Evolutionary conservation across 1,284 basidiomycete genomes (phyloP), one percentile per base, ranked within the genome.

Genomic region (Mycosarcoma mackinlayi): DNA sequence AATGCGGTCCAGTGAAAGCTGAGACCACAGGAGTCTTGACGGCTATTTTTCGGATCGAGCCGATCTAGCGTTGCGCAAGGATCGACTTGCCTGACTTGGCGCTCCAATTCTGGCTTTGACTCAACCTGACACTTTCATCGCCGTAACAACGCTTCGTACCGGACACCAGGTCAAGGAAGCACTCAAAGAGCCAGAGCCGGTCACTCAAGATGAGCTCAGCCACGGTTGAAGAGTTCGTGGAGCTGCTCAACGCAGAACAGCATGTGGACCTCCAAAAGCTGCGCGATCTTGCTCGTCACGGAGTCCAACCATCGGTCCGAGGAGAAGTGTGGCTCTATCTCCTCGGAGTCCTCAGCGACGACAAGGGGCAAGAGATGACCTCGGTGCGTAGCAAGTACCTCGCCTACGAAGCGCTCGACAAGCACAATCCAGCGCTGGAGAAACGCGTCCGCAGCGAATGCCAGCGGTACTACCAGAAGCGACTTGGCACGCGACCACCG

Each of bases 261-360:
- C 73, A 80, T 42, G 73, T 82, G 2, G 80, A 82, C 39, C 55
- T 82, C 8, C 64, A 67, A 10, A 78, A 78, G 57, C 71, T 82
- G 14, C 66, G 76, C 14, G 77, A 77, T 42, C 75, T 78, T 24
- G 75, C 80, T 6, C 61, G 80, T 0, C 80, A 82, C 33, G 80
- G 80, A 13, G 62, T 79, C 16, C 79, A 76, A 48, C 65, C 79
- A 0, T 63, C 66, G 16, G 80, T 82, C 0, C 75, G 80, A 11
- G 80, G 80, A 27, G 79, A 82, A 46, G 80, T 82, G 13, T 82
- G 80, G 80, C 69, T 82, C 16, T 81, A 82, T 48, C 69, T 82
- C 2, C 76, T 82, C 14, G 80, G 80, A 38, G 80, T 82, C 6
- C 75, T 82, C 7, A 77, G 77, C 34, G 73, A 73, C 31, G 79